phyloP scores from a whole-genome alignment of 257 asterid genomes.

The Mentha longifolia region DNA sequence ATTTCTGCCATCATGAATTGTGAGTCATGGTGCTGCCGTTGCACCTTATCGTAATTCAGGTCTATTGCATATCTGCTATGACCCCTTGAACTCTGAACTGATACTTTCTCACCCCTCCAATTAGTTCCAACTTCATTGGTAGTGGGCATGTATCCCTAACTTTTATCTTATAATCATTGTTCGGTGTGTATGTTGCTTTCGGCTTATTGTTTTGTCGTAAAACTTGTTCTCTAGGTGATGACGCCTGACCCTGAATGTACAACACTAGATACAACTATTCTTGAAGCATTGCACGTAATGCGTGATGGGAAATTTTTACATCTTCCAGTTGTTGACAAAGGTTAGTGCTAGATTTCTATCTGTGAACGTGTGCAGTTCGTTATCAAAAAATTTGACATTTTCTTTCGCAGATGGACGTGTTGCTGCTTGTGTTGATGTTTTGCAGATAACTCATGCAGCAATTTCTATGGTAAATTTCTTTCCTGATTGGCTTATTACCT shows the following conservation, averaged over 20 bases:
- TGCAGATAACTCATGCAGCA: slow-evolving; percentile 96
- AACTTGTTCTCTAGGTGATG: slow-evolving; percentile 69
- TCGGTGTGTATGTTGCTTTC: slow-evolving; percentile 23
- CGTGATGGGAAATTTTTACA: slow-evolving; percentile 90
- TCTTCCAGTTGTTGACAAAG: slow-evolving; percentile 92
- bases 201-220: slow-evolving; percentile 25
- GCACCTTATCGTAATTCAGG: not conserved
- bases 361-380: not conserved
- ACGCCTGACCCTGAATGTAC: slow-evolving; percentile 90
- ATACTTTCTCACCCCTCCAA: no score
- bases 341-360: slow-evolving; percentile 42
- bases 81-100: slow-evolving; percentile 7
- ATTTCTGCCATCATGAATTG: not conserved
- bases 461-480: slow-evolving; percentile 72
- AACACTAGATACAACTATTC: slow-evolving; percentile 79
- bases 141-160: slow-evolving; percentile 8
- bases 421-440: slow-evolving; percentile 83
- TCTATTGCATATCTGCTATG: not conserved
- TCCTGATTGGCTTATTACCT: slow-evolving; percentile 26
- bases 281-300: slow-evolving; percentile 92
- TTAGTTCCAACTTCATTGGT: slow-evolving; percentile 1
- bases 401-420: slow-evolving; percentile 72
- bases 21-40: slow-evolving; percentile 25
- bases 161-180: slow-evolving; percentile 18
- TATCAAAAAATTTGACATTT: not conserved